Evolutionary conservation across 2,329 filamentous ascomycete species (phyloP), one percentile per base, ranked within the genome.

Genomic region (Stagonosporopsis chrysanthemi): DNA sequence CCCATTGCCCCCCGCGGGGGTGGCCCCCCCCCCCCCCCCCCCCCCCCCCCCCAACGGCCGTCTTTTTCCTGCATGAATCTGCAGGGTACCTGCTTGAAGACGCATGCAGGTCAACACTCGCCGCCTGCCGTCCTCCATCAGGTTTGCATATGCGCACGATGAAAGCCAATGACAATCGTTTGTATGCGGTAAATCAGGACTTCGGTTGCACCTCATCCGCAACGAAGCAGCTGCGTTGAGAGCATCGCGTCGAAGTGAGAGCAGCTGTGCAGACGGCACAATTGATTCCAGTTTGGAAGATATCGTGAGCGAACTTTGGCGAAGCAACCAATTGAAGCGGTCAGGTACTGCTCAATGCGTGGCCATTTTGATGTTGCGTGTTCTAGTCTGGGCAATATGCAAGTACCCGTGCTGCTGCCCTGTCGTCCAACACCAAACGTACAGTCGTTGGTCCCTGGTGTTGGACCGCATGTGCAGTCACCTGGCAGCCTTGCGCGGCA

Each of bases 401-500:
- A 64, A 40, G 59, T 38, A 63, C 58, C 71, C 72, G 66, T 47
- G 52, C 33, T 35, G 38, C 55, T 53, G 45, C 51, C 59, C 52
- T 62, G 45, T 45, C 45, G 58, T 50, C 42, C 40, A 55, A 54
- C 57, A 43, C 56, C 52, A 54, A 51, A 44, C 50, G 41, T 43
- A 58, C 65, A 61, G 61, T 63, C 46, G 57, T 67, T 70, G 67
- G 69, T 61, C 65, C 31, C n/a, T 36, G 39, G 33, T 23, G 70
- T 73, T 45, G 31, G 38, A 44, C 43, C 48, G 43, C 48, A 48
- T 39, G 38, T 40, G 31, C 24, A 52, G 48, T 52, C 54, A 52
- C 43, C 40, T 48, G 49, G 62, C 61, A 46, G 61, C 64, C 61
- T 62, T 58, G 63, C 59, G 56, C 56, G 57, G 60, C 62, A 42